These are phyloP conservation scores for Yamadazyma atlantica DNA, from an alignment of 1,139 yeast species.

Conservation along the genomic window DNA sequence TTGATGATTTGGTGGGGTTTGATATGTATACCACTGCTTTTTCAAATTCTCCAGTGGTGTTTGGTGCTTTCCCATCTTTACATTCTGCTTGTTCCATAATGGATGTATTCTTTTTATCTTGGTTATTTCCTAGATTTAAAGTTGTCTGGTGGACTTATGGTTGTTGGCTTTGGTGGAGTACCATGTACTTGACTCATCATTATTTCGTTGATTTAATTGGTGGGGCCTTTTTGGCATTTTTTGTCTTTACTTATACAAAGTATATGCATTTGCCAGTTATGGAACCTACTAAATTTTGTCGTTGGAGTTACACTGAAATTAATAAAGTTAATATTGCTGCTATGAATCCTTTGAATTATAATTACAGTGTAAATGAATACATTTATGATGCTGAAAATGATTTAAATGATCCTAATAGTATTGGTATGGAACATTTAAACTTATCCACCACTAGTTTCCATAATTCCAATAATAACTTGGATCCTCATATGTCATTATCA, in stretches of 20 bases:
- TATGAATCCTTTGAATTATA: conserved; percentile 33
- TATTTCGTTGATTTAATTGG: conserved; percentile 90
- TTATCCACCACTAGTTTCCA: conserved; percentile 4
- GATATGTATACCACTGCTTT: conserved; percentile 88
- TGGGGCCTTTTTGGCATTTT: conserved; percentile 76
- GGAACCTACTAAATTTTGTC: conserved; percentile 63
- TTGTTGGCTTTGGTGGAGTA: conserved; percentile 96
- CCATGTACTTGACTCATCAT: conserved; percentile 96
- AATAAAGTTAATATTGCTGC: conserved; percentile 25
- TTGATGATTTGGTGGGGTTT: conserved; percentile 76
- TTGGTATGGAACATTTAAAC: conserved; percentile 2
- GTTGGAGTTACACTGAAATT: conserved; percentile 73
- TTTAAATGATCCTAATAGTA: conserved; percentile 3
- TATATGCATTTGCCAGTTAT: conserved; percentile 72
- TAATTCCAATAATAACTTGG: conserved; percentile 2
- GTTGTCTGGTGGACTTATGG: conserved; percentile 73
- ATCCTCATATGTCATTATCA: neutral
- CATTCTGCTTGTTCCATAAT: conserved; percentile 93
- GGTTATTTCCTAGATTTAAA: conserved; percentile 71
- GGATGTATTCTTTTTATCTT: conserved; percentile 84
- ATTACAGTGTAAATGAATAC: conserved; percentile 13
- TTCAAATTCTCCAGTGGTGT: conserved; percentile 85
- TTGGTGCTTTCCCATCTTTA: conserved; percentile 97
- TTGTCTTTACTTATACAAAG: conserved; percentile 72
- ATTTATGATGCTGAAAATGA: conserved; percentile 10